These are phyloP conservation scores for Entamoeba dispar DNA, from an alignment of 208 protist species.

Conservation along the genomic window DNA sequence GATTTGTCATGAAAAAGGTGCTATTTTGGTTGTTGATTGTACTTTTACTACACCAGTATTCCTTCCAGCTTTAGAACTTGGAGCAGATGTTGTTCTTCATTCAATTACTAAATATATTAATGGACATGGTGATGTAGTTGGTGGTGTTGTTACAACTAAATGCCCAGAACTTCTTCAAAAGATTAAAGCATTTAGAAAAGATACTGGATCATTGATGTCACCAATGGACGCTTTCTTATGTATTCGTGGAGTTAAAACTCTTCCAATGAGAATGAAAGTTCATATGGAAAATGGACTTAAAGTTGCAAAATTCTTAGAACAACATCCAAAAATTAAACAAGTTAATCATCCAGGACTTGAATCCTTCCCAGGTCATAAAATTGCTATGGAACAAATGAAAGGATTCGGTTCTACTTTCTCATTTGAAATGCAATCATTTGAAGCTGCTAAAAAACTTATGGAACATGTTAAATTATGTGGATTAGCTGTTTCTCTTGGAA, in stretches of 20 bases:
- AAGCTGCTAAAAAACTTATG: not conserved
- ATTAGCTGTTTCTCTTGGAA: constrained; percentile 8
- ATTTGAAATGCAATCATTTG: not conserved
- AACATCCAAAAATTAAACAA: not conserved
- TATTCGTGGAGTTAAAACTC: not conserved
- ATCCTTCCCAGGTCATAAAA: not conserved
- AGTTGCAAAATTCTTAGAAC: not conserved
- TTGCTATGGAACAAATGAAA: not conserved
- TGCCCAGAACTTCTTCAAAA: not conserved
- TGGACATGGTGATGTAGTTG: constrained; percentile 71
- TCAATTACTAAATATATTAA: constrained; percentile 77
- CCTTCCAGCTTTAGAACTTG: constrained; percentile 55
- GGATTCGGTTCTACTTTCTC: not conserved
- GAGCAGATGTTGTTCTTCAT: constrained; percentile 73
- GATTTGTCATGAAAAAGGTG: constrained; percentile 41
- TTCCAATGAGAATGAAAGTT: constrained; percentile 8
- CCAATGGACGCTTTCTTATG: constrained; percentile 14
- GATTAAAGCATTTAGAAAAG: not conserved
- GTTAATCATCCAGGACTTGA: constrained; percentile 7
- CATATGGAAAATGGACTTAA: not conserved
- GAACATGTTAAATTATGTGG: not conserved
- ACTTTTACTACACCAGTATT: constrained; percentile 67
- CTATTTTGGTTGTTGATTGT: constrained; percentile 67
- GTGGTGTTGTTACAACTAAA: constrained; percentile 32
- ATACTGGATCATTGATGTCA: not conserved